Evolutionary conservation across 768 basidiomycete species (phyloP).

Genomic region (Hydnomerulius pinastri): DNA sequence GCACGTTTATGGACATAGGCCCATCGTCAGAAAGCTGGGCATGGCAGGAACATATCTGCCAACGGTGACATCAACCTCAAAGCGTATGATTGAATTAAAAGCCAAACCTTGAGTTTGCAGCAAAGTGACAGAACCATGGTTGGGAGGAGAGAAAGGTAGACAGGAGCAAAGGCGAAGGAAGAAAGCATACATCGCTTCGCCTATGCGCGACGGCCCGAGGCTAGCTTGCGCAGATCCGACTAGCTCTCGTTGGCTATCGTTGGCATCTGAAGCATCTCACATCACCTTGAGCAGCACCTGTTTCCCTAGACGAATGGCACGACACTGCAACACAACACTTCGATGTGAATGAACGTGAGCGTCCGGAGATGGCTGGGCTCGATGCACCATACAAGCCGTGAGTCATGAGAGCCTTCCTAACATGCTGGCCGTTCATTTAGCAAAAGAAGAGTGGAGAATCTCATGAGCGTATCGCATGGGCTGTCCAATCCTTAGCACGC

Average conservation of each 20-base stretch:
- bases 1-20: neutral
- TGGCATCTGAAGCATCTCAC: neutral
- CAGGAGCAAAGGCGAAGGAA: too few relatives aligned
- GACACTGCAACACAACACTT: neutral
- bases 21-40: neutral
- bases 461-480: conserved; percentile 11
- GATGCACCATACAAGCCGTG: neutral
- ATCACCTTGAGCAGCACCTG: neutral
- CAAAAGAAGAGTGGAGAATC: conserved; percentile 31
- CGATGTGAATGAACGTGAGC: too few relatives aligned
- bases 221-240: too few relatives aligned
- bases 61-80: neutral
- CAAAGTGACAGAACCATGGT: neutral
- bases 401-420: conserved; percentile 12
- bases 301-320: neutral
- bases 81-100: neutral
- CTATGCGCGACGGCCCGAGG: too few relatives aligned
- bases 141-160: too few relatives aligned
- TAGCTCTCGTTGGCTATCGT: neutral
- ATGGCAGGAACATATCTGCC: neutral
- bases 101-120: neutral
- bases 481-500: neutral
- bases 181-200: too few relatives aligned
- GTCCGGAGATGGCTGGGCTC: too few relatives aligned
- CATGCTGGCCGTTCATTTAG: conserved; percentile 17